phyloP scores from a whole-genome alignment of 2,329 filamentous ascomycete species.

The Monosporascus sp. region DNA sequence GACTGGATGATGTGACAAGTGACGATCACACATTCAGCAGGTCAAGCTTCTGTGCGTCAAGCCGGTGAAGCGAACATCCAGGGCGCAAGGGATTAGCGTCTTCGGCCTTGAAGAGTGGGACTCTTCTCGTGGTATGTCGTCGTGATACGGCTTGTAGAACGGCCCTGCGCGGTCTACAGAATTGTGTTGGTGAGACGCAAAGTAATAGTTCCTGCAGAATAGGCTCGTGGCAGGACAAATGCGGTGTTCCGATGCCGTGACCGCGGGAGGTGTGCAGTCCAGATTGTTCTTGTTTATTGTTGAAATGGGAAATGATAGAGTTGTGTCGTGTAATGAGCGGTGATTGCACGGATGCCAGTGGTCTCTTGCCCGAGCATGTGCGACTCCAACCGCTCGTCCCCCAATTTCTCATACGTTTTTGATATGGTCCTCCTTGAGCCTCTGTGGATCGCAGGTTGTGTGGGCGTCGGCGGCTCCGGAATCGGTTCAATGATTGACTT shows the following conservation, averaged over 20 bases:
- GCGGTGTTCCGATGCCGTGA: conserved; percentile 20
- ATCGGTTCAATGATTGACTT: neutral
- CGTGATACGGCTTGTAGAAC: neutral
- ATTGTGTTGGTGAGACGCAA: conserved; percentile 13
- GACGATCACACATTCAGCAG: conserved; percentile 20
- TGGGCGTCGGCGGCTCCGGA: neutral
- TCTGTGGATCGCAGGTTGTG: neutral
- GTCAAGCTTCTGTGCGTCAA: neutral
- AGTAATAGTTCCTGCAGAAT: conserved; percentile 22
- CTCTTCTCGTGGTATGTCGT: no score
- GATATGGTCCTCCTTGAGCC: neutral
- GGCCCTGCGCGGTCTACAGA: neutral
- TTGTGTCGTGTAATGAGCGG: conserved; percentile 5
- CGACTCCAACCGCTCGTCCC: neutral
- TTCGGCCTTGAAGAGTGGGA: neutral
- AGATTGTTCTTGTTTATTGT: neutral
- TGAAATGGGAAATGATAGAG: conserved; percentile 14
- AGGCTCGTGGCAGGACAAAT: conserved; percentile 21
- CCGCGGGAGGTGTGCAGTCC: conserved; percentile 8
- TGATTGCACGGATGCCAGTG: conserved; percentile 2
- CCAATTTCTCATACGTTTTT: neutral
- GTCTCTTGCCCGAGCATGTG: neutral
- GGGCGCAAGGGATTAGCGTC: neutral
- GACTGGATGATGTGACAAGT: conserved; percentile 12
- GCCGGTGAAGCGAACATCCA: neutral